These are phyloP conservation scores for Carex littledalei DNA, from an alignment of 176 grass and related monocot species.

Conservation along the genomic window DNA sequence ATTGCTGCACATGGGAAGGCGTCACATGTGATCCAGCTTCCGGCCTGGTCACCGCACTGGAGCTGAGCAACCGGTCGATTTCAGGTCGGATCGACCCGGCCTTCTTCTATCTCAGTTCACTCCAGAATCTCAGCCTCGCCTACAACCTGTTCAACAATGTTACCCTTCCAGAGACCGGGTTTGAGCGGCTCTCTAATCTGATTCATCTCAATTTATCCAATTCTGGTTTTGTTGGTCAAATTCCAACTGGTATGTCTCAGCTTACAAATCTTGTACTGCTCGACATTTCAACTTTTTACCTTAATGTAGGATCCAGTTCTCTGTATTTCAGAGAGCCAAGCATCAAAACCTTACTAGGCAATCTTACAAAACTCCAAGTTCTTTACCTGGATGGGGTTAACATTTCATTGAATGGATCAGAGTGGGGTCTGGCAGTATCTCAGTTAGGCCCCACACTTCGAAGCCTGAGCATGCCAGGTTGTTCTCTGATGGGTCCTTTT, in stretches of 20 bases:
- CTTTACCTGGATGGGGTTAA: slow-evolving; percentile 40
- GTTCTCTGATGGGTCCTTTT: slow-evolving; percentile 30
- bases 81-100: slow-evolving; percentile 1
- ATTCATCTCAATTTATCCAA: slow-evolving; percentile 39
- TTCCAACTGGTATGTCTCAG: slow-evolving; percentile 33
- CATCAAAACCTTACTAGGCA: slow-evolving; percentile 10
- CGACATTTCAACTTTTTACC: slow-evolving; percentile 23
- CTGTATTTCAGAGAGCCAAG: slow-evolving; percentile 20
- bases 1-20: slow-evolving; percentile 4
- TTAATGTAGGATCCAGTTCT: background rate
- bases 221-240: slow-evolving; percentile 15
- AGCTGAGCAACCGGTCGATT: background rate
- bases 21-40: background rate
- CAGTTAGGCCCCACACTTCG: slow-evolving; percentile 14
- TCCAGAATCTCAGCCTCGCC: background rate
- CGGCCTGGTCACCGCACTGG: background rate
- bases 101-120: slow-evolving; percentile 17
- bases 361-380: slow-evolving; percentile 29
- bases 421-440: slow-evolving; percentile 27
- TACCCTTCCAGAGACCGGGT: background rate
- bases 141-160: background rate
- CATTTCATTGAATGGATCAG: slow-evolving; percentile 26
- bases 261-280: slow-evolving; percentile 42
- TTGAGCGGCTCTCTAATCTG: slow-evolving; percentile 26
- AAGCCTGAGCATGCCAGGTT: slow-evolving; percentile 24